Conservation (phyloP, 768 basidiomycete genomes). For the Ramaria rubella region DNA sequence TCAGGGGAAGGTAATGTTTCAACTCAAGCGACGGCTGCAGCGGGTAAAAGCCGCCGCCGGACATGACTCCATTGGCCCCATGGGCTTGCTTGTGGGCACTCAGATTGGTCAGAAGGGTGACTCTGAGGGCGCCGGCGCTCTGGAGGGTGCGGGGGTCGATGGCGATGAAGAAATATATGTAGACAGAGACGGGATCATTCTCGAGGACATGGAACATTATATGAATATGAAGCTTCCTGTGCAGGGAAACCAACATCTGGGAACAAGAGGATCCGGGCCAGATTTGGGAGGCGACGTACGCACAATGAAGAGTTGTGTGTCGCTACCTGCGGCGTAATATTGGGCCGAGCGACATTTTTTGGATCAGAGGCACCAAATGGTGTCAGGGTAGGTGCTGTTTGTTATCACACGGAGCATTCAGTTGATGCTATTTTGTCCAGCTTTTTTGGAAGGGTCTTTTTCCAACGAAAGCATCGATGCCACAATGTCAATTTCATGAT, state of each 20-base stretch:
- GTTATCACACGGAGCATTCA: background rate
- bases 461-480: slow-evolving; percentile 13
- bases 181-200: background rate
- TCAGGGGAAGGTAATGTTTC: slow-evolving; percentile 8
- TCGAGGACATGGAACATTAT: background rate
- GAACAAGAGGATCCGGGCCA: background rate
- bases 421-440: no score
- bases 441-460: slow-evolving; percentile 14
- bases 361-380: background rate
- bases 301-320: slow-evolving; percentile 20
- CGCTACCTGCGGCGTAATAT: no score
- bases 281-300: slow-evolving; percentile 10
- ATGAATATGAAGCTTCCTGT: background rate
- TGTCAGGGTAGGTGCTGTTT: background rate
- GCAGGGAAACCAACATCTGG: background rate
- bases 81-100: background rate
- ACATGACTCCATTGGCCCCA: background rate
- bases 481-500: slow-evolving; percentile 17
- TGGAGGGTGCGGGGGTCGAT: background rate
- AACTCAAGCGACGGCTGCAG: background rate
- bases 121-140: background rate
- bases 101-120: background rate
- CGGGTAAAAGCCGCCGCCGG: background rate
- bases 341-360: no score
- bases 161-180: background rate